Conservation (phyloP, 345 rosid genomes). For the Euphorbia tirucalli region DNA sequence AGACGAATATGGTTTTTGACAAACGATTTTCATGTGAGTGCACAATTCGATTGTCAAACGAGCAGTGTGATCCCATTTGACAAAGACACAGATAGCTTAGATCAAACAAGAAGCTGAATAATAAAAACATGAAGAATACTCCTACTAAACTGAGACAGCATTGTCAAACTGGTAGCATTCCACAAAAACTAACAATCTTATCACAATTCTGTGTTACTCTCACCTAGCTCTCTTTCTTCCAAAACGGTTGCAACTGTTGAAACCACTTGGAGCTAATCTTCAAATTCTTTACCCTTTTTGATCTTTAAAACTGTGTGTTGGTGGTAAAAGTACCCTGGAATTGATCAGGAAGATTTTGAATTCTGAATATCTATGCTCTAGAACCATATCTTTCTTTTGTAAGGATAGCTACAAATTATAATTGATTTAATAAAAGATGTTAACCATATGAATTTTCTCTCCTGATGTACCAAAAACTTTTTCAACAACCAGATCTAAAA, state of each 20-base stretch:
- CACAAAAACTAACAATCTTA: no score
- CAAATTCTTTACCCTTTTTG: no score
- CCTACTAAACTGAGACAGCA: no score
- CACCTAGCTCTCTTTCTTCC: no score
- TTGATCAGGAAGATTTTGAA: no score
- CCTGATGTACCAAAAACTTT: background rate
- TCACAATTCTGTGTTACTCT: no score
- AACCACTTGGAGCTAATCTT: no score
- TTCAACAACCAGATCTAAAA: background rate
- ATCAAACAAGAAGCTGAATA: background rate
- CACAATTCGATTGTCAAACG: background rate
- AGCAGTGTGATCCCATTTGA: background rate
- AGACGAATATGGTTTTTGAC: background rate
- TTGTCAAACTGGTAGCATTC: no score
- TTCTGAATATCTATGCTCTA: background rate
- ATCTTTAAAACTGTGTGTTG: no score
- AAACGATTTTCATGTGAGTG: background rate
- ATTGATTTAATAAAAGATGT: background rate
- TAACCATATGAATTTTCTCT: background rate
- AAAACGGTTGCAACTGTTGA: no score
- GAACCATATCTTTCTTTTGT: background rate
- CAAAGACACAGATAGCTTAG: background rate
- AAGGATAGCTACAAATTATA: background rate
- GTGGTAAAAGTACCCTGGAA: no score
- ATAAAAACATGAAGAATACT: background rate